A percentile compares a stretch with the other conserved stretches of the same genome.
phyloP scores from a whole-genome alignment of 2,329 filamentous ascomycete species.

The Diaporthe citrichinensis region DNA sequence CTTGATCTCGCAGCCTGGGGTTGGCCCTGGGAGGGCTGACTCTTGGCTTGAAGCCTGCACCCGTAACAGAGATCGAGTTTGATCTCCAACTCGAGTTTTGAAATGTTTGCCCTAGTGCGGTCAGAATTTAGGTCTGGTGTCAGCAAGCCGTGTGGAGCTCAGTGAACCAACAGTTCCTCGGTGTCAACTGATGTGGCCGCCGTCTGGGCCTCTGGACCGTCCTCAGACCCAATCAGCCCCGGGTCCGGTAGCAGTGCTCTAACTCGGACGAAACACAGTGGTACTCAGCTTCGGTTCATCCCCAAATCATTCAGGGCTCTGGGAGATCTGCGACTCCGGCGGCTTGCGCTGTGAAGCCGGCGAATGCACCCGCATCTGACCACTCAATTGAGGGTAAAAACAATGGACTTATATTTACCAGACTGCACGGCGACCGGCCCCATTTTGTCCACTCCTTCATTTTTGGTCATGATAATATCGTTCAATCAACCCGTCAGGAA shows the following conservation, averaged over 20 bases:
- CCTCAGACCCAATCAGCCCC: slow-evolving; percentile 13
- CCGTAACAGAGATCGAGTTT: slow-evolving; percentile 4
- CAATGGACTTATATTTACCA: neutral
- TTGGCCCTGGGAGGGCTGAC: neutral
- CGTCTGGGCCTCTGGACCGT: neutral
- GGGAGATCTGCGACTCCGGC: neutral
- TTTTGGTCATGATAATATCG: neutral
- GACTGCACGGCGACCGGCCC: neutral
- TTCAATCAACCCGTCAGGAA: neutral
- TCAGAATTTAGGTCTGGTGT: neutral
- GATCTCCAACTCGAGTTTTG: slow-evolving; percentile 17
- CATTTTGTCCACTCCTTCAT: neutral
- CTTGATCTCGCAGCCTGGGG: neutral
- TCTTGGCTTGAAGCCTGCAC: neutral
- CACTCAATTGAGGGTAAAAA: neutral
- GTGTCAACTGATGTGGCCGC: slow-evolving; percentile 12
- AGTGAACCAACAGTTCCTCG: neutral
- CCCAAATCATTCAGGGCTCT: neutral
- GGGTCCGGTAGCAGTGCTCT: slow-evolving; percentile 9
- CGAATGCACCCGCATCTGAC: neutral
- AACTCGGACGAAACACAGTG: slow-evolving; percentile 11
- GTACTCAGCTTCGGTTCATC: neutral
- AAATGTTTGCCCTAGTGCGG: neutral
- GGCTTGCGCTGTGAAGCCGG: neutral
- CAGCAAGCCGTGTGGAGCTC: neutral